Conservation (phyloP, 495 filamentous ascomycete genomes). For the Penicillium alfredii region DNA sequence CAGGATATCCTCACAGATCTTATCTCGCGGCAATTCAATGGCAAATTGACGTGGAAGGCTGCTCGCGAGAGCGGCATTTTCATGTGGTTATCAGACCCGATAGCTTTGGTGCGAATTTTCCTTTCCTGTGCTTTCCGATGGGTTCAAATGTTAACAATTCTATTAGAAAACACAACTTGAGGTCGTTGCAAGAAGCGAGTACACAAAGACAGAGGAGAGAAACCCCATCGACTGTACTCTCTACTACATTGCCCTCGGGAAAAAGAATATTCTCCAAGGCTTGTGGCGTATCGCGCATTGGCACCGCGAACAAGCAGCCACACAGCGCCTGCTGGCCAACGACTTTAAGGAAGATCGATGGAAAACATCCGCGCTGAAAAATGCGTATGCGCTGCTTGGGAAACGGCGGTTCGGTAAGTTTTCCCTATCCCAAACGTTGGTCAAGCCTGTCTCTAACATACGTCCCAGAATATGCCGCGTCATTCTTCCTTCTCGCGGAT, state of each 20-base stretch:
- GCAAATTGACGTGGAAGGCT: conserved; percentile 73
- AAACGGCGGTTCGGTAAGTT: conserved; percentile 76
- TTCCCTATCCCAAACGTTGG: neutral
- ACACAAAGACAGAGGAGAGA: conserved; percentile 78
- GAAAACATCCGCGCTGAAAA: conserved; percentile 89
- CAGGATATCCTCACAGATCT: conserved; percentile 91
- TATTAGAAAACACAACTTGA: conserved; percentile 74
- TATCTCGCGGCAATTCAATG: conserved; percentile 73
- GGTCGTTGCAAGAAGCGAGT: conserved; percentile 83
- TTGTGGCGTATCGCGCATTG: conserved; percentile 94
- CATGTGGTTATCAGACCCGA: conserved; percentile 82
- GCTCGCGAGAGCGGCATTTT: conserved; percentile 86
- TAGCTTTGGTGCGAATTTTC: conserved; percentile 61
- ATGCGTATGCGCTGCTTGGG: conserved; percentile 93
- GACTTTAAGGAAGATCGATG: conserved; percentile 83
- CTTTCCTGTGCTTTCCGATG: neutral
- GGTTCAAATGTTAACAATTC: conserved; percentile 17
- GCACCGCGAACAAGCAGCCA: conserved; percentile 79
- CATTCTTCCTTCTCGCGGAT: conserved; percentile 91
- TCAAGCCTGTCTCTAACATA: conserved; percentile 3
- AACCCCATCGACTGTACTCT: conserved; percentile 93
- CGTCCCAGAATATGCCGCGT: conserved; percentile 77
- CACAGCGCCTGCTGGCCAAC: conserved; percentile 69
- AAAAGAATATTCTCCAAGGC: conserved; percentile 86
- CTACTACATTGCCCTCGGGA: conserved; percentile 83